phyloP scores from a whole-genome alignment of 139 green algal genomes.

The Picocystis salinarum region DNA sequence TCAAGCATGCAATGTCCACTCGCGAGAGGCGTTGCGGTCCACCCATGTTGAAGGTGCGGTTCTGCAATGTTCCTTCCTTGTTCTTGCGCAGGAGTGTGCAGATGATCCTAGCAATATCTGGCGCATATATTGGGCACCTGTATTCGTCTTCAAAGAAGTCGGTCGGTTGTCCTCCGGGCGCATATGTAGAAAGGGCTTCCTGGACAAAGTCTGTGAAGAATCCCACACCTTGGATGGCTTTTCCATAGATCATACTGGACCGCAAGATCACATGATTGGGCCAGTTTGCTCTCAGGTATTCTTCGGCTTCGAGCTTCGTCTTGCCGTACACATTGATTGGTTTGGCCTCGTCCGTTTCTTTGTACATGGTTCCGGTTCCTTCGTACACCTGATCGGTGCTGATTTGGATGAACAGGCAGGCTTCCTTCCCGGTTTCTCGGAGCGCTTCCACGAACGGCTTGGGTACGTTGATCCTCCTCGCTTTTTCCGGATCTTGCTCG shows the following conservation, averaged over 20 bases:
- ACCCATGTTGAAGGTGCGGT: slow-evolving; percentile 33
- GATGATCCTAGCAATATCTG: slow-evolving; percentile 26
- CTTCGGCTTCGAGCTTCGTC: slow-evolving; percentile 49
- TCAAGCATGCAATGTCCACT: slow-evolving; percentile 51
- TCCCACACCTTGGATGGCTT: slow-evolving; percentile 9
- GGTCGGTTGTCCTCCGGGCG: slow-evolving; percentile 8
- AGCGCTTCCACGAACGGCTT: slow-evolving; percentile 18
- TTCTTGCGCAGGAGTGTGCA: slow-evolving; percentile 9
- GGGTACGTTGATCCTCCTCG: slow-evolving; percentile 33
- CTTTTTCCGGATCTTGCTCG: slow-evolving; percentile 25
- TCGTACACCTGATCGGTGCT: slow-evolving; percentile 61
- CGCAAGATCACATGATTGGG: slow-evolving; percentile 38
- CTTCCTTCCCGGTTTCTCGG: background rate
- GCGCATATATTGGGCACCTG: slow-evolving; percentile 29
- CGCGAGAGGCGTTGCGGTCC: slow-evolving; percentile 34
- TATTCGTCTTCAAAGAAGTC: slow-evolving; percentile 22
- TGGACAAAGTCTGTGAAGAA: slow-evolving; percentile 21
- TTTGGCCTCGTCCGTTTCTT: slow-evolving; percentile 20
- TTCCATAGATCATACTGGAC: slow-evolving; percentile 49
- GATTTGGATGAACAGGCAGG: slow-evolving; percentile 43
- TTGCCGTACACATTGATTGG: slow-evolving; percentile 61
- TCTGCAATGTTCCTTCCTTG: slow-evolving; percentile 1
- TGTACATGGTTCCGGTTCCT: slow-evolving; percentile 19
- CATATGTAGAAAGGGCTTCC: slow-evolving; percentile 39
- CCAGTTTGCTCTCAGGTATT: slow-evolving; percentile 1